Conservation (phyloP, 225 moss, liverwort and hornwort species). For the Asterella californica region DNA sequence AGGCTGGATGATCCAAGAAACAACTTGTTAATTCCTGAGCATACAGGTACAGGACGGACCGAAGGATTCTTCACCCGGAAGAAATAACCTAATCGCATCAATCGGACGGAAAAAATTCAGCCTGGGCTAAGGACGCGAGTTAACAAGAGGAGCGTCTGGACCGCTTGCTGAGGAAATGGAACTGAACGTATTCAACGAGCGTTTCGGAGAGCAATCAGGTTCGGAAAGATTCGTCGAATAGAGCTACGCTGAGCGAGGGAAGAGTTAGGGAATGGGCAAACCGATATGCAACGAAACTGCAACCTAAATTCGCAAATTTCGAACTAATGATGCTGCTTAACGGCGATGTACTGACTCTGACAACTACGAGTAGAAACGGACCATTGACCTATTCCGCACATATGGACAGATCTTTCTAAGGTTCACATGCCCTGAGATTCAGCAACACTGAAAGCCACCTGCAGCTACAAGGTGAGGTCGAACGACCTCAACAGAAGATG, state of each 20-base stretch:
- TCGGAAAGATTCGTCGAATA: neutral
- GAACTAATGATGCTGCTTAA: neutral
- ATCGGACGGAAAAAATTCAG: too few relatives aligned
- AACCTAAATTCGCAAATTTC: neutral
- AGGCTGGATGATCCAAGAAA: conserved; percentile 50
- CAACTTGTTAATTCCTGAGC: neutral
- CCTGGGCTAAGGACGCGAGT: too few relatives aligned
- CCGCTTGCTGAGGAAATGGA: neutral
- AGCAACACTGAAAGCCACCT: neutral
- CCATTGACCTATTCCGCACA: neutral
- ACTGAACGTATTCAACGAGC: neutral
- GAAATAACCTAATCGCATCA: too few relatives aligned
- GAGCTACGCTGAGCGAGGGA: too few relatives aligned
- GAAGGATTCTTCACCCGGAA: too few relatives aligned
- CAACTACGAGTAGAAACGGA: neutral
- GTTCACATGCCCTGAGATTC: neutral
- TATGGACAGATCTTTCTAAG: neutral
- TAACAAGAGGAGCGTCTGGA: neutral
- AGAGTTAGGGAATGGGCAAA: neutral
- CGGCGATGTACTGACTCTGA: neutral
- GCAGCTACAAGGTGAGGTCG: neutral
- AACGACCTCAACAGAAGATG: neutral
- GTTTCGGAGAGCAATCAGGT: neutral
- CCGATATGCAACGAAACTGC: neutral
- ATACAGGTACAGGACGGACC: too few relatives aligned